Evolutionary conservation across 352 stramenopile genomes (phyloP).

Genomic region (Phytopythium ostracodes): DNA sequence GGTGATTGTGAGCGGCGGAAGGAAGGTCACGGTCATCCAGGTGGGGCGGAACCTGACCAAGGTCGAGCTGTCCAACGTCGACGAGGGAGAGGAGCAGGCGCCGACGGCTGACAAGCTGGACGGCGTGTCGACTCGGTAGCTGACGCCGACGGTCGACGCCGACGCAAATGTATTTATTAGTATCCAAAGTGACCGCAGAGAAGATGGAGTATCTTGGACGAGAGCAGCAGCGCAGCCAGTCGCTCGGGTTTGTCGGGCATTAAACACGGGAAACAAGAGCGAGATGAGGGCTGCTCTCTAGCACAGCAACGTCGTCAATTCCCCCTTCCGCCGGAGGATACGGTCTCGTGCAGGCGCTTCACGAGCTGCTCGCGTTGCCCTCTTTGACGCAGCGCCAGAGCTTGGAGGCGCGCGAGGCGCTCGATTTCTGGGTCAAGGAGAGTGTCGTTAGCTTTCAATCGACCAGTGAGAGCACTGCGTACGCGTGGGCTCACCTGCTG

Average conservation of each 20-base stretch:
- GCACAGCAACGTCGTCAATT: neutral
- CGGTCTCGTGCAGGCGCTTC: no score
- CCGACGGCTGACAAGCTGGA: neutral
- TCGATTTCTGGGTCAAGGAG: neutral
- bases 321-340: neutral
- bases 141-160: neutral
- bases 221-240: neutral
- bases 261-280: neutral
- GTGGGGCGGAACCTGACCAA: constrained; percentile 35
- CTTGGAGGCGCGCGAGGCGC: constrained; percentile 12
- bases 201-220: neutral
- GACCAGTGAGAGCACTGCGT: neutral
- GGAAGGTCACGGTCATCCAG: constrained; percentile 47
- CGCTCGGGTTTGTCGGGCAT: neutral
- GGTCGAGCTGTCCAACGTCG: constrained; percentile 24
- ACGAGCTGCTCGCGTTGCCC: constrained; percentile 3
- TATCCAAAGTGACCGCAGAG: neutral
- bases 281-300: neutral
- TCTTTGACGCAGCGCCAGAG: constrained; percentile 24
- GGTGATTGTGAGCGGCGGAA: constrained; percentile 25
- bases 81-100: constrained; percentile 14
- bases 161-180: constrained; percentile 3
- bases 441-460: neutral
- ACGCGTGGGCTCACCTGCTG: constrained; percentile 24
- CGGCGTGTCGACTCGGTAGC: neutral